Evolutionary conservation across 371 early-diverging fungal genomes (phyloP).

Genomic region (Mucor sp.): DNA sequence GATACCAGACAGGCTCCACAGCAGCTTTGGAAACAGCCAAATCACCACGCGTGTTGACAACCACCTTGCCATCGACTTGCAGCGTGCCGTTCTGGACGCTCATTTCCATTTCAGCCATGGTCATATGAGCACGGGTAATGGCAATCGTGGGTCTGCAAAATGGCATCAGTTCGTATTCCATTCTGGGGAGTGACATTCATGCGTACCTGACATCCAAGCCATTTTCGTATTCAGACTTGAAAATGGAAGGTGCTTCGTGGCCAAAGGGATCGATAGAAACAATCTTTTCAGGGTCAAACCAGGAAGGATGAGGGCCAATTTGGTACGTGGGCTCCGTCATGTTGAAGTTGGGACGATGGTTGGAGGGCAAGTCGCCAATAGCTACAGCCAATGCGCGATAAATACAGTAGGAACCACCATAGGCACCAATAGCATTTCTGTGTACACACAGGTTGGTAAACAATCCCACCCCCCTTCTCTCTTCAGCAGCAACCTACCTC

Average conservation of each 20-base stretch:
- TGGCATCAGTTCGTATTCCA: not conserved
- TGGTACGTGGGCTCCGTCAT: constrained; percentile 88
- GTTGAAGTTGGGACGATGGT: constrained; percentile 87
- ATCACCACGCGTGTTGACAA: constrained; percentile 80
- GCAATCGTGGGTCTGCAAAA: constrained; percentile 82
- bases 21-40: constrained; percentile 93
- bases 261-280: constrained; percentile 96
- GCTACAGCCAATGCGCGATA: constrained; percentile 94
- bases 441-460: not conserved
- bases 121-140: constrained; percentile 94
- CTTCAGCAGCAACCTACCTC: constrained; percentile 44
- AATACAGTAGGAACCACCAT: constrained; percentile 93
- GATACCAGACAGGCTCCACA: constrained; percentile 96
- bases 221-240: constrained; percentile 60
- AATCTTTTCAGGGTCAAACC: constrained; percentile 89
- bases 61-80: constrained; percentile 81
- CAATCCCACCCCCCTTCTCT: not conserved
- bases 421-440: constrained; percentile 92
- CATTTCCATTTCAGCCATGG: constrained; percentile 88
- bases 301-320: constrained; percentile 84
- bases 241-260: constrained; percentile 72
- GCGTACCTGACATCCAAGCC: constrained; percentile 81
- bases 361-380: constrained; percentile 82
- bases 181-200: not conserved
- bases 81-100: constrained; percentile 67